Evolutionary conservation across 495 filamentous ascomycete species (phyloP).

Genomic region (Penicillium angulare): DNA sequence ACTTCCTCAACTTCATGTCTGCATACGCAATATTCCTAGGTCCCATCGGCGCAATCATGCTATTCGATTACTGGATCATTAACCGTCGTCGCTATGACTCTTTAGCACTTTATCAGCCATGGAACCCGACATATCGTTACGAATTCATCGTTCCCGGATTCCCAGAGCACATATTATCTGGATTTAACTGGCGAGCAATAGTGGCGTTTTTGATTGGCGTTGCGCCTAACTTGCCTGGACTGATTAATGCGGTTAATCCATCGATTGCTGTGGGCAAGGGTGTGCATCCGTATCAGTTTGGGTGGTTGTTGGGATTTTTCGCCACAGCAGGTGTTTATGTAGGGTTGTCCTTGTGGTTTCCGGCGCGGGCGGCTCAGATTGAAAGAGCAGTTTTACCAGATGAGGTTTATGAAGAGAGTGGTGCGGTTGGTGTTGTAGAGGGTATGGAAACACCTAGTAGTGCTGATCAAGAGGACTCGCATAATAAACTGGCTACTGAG

Average conservation of each 20-base stretch:
- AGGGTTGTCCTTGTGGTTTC: conserved; percentile 36
- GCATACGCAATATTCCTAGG: conserved; percentile 67
- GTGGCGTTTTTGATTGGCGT: conserved; percentile 63
- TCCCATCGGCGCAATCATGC: conserved; percentile 66
- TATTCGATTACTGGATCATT: conserved; percentile 66
- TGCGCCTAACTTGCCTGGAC: conserved; percentile 58
- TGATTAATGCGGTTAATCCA: conserved; percentile 50
- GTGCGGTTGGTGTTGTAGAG: conserved; percentile 23
- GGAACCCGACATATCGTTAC: conserved; percentile 49
- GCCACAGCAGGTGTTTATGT: conserved; percentile 47
- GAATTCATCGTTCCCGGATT: conserved; percentile 32
- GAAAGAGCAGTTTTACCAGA: conserved; percentile 43
- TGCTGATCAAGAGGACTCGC: conserved; percentile 13
- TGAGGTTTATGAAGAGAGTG: conserved; percentile 43
- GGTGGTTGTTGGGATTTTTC: conserved; percentile 55
- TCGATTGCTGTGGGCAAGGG: conserved; percentile 46
- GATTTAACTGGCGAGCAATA: conserved; percentile 66
- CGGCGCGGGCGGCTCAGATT: conserved; percentile 37
- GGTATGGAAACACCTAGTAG: conserved; percentile 23
- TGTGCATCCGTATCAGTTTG: conserved; percentile 53
- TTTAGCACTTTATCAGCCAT: conserved; percentile 46
- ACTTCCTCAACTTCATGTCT: conserved; percentile 61
- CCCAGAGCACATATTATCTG: conserved; percentile 14
- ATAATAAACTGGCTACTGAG: no score
- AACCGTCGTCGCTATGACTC: conserved; percentile 61